Evolutionary conservation across 306 rosid genomes (phyloP).

Genomic region (Hylodesmum podocarpum): DNA sequence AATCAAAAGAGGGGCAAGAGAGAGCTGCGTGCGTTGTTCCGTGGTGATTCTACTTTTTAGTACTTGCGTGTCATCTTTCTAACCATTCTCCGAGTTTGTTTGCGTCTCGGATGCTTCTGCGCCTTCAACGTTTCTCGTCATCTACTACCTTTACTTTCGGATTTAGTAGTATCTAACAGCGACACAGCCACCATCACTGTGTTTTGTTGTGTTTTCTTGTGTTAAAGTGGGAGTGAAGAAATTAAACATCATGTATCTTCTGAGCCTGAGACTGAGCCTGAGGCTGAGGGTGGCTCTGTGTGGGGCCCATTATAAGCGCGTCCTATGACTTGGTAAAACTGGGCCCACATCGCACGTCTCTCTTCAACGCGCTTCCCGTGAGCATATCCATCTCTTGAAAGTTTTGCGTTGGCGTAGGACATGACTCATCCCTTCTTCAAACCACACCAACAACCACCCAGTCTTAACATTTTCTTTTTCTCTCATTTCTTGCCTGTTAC

Average conservation of each 20-base stretch:
- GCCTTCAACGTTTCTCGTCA: conserved; percentile 20
- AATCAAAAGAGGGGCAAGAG: not conserved
- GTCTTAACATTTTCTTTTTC: no score
- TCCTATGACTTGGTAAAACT: conserved; percentile 31
- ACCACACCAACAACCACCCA: not conserved
- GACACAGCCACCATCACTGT: not conserved
- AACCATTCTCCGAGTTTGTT: conserved; percentile 42
- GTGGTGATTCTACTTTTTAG: not conserved
- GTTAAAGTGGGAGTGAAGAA: no score
- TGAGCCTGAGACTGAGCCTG: no score
- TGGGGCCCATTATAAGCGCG: conserved; percentile 62
- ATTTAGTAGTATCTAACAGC: not conserved
- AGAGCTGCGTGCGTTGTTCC: not conserved
- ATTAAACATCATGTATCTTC: no score
- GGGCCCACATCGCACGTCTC: conserved; percentile 4
- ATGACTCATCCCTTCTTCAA: not conserved
- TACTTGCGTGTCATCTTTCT: conserved; percentile 16
- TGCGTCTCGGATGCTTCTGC: conserved; percentile 59
- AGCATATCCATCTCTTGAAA: not conserved
- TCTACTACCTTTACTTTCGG: not conserved
- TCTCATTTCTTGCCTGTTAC: no score
- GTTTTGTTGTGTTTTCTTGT: no score
- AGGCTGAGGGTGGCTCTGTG: not conserved
- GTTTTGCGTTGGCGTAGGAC: not conserved
- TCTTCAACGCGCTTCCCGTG: conserved; percentile 21